A percentile compares a stretch with the other conserved stretches of the same genome.
These are phyloP conservation scores for Phaeosphaeria sp. DNA, from an alignment of 2,329 filamentous ascomycete species.

Conservation along the genomic window DNA sequence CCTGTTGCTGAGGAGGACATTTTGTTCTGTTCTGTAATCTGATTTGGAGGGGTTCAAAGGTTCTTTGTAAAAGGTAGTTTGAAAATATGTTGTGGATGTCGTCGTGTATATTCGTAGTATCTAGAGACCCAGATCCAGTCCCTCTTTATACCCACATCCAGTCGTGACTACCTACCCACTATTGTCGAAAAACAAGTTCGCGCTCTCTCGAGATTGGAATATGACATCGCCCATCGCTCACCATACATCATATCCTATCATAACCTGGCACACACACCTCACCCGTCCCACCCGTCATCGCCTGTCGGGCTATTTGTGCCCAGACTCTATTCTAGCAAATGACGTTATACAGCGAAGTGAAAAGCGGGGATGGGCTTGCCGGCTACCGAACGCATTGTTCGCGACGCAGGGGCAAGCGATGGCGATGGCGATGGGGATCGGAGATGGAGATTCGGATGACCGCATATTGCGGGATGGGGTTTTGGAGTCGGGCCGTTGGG, in stretches of 20 bases:
- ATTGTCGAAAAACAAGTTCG: neutral
- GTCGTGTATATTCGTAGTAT: too few species aligned
- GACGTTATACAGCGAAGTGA: neutral
- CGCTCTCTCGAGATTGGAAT: neutral
- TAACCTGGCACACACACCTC: too few species aligned
- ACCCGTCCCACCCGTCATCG: neutral
- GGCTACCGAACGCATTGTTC: neutral
- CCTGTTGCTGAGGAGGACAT: constrained; percentile 5
- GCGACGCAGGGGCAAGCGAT: neutral
- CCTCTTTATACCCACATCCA: neutral
- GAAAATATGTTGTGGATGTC: too few species aligned
- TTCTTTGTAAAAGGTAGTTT: neutral
- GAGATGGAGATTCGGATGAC: neutral
- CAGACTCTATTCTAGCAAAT: neutral
- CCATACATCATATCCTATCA: too few species aligned
- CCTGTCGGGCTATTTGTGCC: neutral
- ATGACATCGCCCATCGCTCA: neutral
- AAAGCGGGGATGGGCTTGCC: neutral
- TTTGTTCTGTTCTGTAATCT: too few species aligned
- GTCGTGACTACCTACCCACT: too few species aligned
- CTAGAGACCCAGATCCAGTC: too few species aligned
- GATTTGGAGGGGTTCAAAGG: too few species aligned
- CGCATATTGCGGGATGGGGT: neutral
- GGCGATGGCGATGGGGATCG: too few species aligned
- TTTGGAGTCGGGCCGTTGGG: neutral